phyloP scores from a whole-genome alignment of 768 basidiomycete genomes.

The Pulveroboletus sp. region DNA sequence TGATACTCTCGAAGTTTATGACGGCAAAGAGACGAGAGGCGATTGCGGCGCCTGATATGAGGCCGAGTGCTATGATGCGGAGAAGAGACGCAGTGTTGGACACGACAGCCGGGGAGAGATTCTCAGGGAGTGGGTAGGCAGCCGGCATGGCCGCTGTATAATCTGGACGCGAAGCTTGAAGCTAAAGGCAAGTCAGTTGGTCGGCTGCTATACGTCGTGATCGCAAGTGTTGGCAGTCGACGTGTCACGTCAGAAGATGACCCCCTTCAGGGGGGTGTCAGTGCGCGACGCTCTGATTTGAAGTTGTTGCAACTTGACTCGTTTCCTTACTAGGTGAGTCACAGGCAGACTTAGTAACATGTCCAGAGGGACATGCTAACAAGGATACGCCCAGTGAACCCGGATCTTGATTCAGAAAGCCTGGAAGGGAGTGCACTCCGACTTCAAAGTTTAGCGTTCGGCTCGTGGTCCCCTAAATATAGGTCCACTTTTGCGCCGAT shows the following conservation, averaged over 20 bases:
- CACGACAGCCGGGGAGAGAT: slow-evolving; percentile 68
- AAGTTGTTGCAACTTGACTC: too few species aligned
- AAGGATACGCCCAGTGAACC: too few species aligned
- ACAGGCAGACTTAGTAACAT: too few species aligned
- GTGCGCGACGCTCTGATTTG: too few species aligned
- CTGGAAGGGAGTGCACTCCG: too few species aligned
- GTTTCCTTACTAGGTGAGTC: too few species aligned
- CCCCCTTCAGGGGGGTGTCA: slow-evolving; percentile 14
- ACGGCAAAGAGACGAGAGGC: slow-evolving; percentile 98
- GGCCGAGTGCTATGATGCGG: slow-evolving; percentile 81
- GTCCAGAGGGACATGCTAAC: too few species aligned
- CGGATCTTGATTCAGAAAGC: too few species aligned
- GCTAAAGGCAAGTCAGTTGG: not conserved
- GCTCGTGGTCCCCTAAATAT: too few species aligned
- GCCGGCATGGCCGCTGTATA: slow-evolving; percentile 59
- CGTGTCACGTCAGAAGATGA: slow-evolving; percentile 22
- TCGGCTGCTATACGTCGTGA: not conserved
- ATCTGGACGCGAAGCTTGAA: not conserved
- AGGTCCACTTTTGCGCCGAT: too few species aligned
- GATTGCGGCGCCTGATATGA: slow-evolving; percentile 93
- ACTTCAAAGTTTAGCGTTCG: too few species aligned
- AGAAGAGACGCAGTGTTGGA: slow-evolving; percentile 87
- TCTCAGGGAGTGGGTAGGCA: slow-evolving; percentile 70
- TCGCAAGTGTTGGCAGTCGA: slow-evolving; percentile 10
- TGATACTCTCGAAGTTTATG: slow-evolving; percentile 97